Percentiles rank a stretch among this genome's conserved stretches.
phyloP scores from a whole-genome alignment of 2,329 filamentous ascomycete species.

The Exophiala calicioides region DNA sequence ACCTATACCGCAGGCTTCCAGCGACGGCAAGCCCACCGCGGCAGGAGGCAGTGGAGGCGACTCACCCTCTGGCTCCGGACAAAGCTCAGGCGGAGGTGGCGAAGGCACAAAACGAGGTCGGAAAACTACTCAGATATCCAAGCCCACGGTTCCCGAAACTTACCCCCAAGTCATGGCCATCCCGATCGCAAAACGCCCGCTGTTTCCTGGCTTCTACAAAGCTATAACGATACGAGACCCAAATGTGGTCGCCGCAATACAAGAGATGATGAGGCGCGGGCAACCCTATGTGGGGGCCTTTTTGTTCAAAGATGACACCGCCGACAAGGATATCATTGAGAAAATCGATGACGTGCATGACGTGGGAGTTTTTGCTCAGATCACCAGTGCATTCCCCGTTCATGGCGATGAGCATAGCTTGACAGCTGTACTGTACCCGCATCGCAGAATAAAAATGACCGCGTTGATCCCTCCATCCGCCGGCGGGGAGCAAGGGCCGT shows the following conservation, averaged over 20 bases:
- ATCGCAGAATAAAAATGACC: conserved; percentile 89
- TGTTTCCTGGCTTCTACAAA: conserved; percentile 99
- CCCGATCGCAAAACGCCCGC: conserved; percentile 85
- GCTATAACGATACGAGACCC: conserved; percentile 94
- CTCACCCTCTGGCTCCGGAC: conserved; percentile 46
- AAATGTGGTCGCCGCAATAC: conserved; percentile 86
- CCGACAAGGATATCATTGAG: conserved; percentile 91
- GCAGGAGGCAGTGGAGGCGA: conserved; percentile 42
- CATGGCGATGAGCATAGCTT: conserved; percentile 80
- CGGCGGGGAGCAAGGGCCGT: conserved; percentile 37
- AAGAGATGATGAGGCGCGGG: conserved; percentile 93
- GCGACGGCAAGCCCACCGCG: conserved; percentile 46
- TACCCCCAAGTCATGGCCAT: conserved; percentile 98
- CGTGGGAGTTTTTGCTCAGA: conserved; percentile 94
- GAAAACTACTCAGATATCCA: conserved; percentile 72
- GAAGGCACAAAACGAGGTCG: conserved; percentile 70
- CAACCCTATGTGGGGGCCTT: conserved; percentile 98
- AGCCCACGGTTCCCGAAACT: conserved; percentile 86
- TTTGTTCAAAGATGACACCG: conserved; percentile 92
- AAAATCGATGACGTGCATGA: conserved; percentile 90
- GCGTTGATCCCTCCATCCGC: conserved; percentile 69
- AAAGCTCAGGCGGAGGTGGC: conserved; percentile 43
- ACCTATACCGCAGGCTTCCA: conserved; percentile 40
- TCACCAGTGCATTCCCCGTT: conserved; percentile 92
- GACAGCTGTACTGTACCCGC: conserved; percentile 93